Percentiles rank a stretch among this genome's conserved stretches.
These are phyloP conservation scores for Jaltomata sinuosa DNA, from an alignment of 257 asterid species.

Conservation along the genomic window DNA sequence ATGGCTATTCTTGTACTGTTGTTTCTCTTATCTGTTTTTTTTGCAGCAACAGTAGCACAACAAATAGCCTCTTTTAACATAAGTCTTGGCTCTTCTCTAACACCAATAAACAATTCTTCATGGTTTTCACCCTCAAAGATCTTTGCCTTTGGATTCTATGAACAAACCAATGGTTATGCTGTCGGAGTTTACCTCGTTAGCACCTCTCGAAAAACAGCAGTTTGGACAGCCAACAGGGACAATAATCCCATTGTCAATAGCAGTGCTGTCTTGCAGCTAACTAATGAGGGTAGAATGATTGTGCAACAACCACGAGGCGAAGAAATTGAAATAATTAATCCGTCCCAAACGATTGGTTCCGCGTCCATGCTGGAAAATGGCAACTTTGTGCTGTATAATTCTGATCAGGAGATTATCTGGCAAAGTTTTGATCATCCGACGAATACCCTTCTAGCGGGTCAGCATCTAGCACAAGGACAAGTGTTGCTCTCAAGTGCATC, in stretches of 20 bases:
- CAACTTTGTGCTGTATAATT: slow-evolving; percentile 35
- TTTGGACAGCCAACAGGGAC: slow-evolving; percentile 24
- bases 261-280: slow-evolving; percentile 6
- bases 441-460: slow-evolving; percentile 30
- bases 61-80: slow-evolving; percentile 7
- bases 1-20: slow-evolving; percentile 5
- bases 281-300: slow-evolving; percentile 23
- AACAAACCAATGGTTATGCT: slow-evolving; percentile 1
- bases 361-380: slow-evolving; percentile 45
- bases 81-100: no score
- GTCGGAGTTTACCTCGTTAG: slow-evolving; percentile 9
- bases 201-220: slow-evolving; percentile 7
- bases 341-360: not conserved
- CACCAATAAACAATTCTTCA: slow-evolving; percentile 16
- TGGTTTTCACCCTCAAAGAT: slow-evolving; percentile 16
- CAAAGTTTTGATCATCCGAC: no score
- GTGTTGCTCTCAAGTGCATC: slow-evolving; percentile 33
- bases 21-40: slow-evolving; percentile 4
- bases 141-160: slow-evolving; percentile 19
- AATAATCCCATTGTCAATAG: not conserved
- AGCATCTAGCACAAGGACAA: slow-evolving; percentile 7
- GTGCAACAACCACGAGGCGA: slow-evolving; percentile 3
- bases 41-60: slow-evolving; percentile 17
- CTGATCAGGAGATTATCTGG: slow-evolving; percentile 17
- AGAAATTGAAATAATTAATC: not conserved